phyloP scores from a whole-genome alignment of 345 rosid species.

The Lepidium sativum region DNA sequence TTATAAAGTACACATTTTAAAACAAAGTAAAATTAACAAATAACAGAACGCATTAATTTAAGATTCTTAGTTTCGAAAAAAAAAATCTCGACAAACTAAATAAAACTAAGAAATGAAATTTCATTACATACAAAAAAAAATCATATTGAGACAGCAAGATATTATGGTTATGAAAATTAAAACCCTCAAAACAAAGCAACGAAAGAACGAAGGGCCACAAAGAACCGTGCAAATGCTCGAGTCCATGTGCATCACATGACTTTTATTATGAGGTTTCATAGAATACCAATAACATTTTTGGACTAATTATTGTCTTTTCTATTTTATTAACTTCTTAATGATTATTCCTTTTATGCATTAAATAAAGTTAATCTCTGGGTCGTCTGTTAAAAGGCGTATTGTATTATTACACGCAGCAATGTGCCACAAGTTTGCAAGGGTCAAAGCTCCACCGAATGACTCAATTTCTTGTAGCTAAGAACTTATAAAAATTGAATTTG shows the following conservation, averaged over 20 bases:
- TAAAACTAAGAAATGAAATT: neutral
- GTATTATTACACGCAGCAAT: neutral
- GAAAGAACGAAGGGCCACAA: conserved; percentile 3
- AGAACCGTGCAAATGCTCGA: conserved; percentile 9
- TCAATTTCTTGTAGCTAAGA: too few species aligned
- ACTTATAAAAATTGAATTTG: neutral
- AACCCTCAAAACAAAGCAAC: neutral
- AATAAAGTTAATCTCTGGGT: neutral
- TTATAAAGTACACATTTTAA: neutral
- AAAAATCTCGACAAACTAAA: too few species aligned
- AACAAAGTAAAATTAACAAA: neutral
- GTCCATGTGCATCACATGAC: conserved; percentile 30
- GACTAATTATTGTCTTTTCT: neutral
- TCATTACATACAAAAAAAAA: too few species aligned
- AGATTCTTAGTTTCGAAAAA: too few species aligned
- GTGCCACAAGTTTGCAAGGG: neutral
- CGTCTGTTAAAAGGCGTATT: neutral
- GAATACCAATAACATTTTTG: neutral
- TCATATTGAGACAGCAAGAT: neutral
- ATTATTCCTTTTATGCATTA: neutral
- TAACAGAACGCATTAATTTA: too few species aligned
- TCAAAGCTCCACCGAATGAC: neutral
- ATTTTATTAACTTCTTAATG: neutral
- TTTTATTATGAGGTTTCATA: conserved; percentile 14
- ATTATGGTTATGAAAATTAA: neutral